Conservation (phyloP, 1,139 yeast genomes). For the Arxiozyma telluris region DNA sequence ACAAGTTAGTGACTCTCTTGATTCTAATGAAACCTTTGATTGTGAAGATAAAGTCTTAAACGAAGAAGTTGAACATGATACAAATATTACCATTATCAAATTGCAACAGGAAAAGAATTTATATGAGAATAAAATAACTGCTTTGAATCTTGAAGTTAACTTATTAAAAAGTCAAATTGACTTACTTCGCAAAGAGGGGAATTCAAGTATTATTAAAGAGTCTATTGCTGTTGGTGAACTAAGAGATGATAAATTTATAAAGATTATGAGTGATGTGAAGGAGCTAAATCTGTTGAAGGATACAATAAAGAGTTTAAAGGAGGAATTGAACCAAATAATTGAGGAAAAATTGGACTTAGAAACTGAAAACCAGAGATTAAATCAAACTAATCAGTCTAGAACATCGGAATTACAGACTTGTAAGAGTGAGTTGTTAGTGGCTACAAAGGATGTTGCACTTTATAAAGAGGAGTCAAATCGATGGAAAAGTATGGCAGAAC, state of each 20-base stretch:
- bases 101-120: background rate
- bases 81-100: background rate
- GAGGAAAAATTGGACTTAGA: background rate
- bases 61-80: background rate
- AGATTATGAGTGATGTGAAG: background rate
- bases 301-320: constrained; percentile 35
- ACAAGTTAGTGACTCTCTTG: background rate
- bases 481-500: background rate
- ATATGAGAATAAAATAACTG: constrained; percentile 1
- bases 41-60: background rate
- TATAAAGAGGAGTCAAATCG: background rate
- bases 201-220: background rate
- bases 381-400: background rate
- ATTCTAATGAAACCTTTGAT: constrained; percentile 17
- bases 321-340: background rate
- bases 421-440: background rate
- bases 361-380: background rate
- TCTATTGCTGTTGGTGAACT: background rate
- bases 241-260: background rate
- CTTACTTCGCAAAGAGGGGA: background rate
- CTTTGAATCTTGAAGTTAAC: background rate
- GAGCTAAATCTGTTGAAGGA: constrained; percentile 31
- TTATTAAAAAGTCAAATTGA: background rate
- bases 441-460: background rate
- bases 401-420: background rate